These are phyloP conservation scores for Protomyces pachydermus DNA, from an alignment of 1,139 yeast genomes.

Conservation along the genomic window DNA sequence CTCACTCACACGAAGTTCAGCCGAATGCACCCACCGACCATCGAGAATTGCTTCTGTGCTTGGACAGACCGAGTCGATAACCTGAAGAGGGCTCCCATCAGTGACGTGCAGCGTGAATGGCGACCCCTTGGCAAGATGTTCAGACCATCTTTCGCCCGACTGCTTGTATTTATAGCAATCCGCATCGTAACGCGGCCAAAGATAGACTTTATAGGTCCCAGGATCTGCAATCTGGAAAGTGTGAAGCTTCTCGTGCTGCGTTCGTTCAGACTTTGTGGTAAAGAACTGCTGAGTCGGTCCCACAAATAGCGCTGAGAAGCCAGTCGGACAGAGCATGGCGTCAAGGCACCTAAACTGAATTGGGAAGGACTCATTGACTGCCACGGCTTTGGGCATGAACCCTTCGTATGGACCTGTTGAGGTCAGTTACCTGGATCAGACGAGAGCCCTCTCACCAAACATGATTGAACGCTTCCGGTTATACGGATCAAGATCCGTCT, in stretches of 20 bases:
- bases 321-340: background rate
- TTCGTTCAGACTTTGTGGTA: background rate
- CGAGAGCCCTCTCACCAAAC: no score
- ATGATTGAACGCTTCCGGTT: no score
- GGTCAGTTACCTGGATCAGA: no score
- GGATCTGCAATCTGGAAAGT: background rate
- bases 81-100: background rate
- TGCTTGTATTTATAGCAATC: background rate
- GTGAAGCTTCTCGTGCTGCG: background rate
- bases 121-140: background rate
- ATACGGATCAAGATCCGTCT: no score
- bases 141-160: background rate
- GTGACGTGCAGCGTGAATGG: background rate
- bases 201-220: background rate
- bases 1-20: background rate
- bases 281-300: background rate
- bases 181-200: background rate
- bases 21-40: background rate
- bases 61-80: background rate
- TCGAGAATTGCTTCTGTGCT: background rate
- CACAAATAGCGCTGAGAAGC: background rate
- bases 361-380: background rate
- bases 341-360: background rate
- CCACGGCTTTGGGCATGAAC: background rate
- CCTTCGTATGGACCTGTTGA: background rate